Conservation (phyloP, 768 basidiomycete genomes). For the Chalciporus chontae region DNA sequence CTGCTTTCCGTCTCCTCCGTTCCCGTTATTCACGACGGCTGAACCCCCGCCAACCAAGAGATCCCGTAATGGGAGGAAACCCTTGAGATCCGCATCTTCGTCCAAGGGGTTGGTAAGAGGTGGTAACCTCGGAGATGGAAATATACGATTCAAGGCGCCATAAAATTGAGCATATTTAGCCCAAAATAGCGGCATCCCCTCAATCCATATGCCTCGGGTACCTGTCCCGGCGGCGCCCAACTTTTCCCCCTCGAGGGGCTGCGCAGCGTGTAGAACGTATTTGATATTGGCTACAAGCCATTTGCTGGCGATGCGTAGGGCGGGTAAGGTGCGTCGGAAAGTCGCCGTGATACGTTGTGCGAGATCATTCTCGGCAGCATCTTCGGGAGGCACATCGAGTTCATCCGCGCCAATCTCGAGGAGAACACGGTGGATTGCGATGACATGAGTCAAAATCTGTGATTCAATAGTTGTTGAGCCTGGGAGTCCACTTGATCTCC, state of each 20-base stretch:
- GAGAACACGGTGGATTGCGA: conserved; percentile 60
- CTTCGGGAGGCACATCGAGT: conserved; percentile 52
- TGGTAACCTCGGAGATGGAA: conserved; percentile 65
- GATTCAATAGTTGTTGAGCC: conserved; percentile 50
- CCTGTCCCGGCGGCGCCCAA: conserved; percentile 11
- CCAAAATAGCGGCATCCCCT: conserved; percentile 61
- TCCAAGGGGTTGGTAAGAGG: conserved; percentile 62
- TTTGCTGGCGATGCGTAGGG: conserved; percentile 82
- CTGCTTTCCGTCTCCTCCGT: conserved; percentile 21
- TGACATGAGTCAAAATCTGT: conserved; percentile 61
- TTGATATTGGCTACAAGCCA: conserved; percentile 81
- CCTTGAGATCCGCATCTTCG: conserved; percentile 86
- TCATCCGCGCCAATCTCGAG: conserved; percentile 64
- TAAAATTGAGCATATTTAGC: conserved; percentile 63
- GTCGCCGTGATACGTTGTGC: conserved; percentile 83
- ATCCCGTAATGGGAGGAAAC: conserved; percentile 79
- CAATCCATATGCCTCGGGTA: conserved; percentile 26
- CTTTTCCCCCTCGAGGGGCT: conserved; percentile 23
- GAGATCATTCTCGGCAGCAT: conserved; percentile 54
- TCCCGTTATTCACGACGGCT: conserved; percentile 14
- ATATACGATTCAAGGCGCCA: conserved; percentile 55
- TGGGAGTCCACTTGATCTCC: conserved; percentile 20
- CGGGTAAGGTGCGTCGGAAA: conserved; percentile 82
- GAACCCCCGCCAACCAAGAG: conserved; percentile 40
- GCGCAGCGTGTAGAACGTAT: conserved; percentile 52